phyloP scores from a whole-genome alignment of 495 filamentous ascomycete species.

The Cryomyces antarcticus region DNA sequence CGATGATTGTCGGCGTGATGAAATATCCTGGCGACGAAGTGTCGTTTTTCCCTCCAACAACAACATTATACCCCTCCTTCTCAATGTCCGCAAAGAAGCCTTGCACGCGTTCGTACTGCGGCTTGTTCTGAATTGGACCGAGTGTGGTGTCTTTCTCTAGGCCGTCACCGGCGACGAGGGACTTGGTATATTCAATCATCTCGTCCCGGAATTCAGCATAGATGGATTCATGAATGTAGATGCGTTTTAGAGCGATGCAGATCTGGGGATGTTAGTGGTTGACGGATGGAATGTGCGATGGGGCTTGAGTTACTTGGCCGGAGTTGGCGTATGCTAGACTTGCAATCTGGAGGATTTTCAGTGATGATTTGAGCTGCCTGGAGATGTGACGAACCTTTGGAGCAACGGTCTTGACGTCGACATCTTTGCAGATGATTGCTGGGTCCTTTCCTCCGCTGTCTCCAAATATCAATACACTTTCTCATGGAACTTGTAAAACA shows the following conservation, averaged over 20 bases:
- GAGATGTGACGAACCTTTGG: constrained; percentile 8
- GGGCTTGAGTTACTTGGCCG: constrained; percentile 22
- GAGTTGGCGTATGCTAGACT: constrained; percentile 38
- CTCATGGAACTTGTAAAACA: not conserved
- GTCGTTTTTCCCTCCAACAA: constrained; percentile 21
- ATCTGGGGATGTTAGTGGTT: constrained; percentile 14
- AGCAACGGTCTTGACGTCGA: constrained; percentile 38
- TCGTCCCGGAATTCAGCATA: constrained; percentile 38
- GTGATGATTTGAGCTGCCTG: not conserved
- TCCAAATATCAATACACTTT: not conserved
- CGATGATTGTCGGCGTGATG: constrained; percentile 35
- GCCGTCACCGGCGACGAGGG: constrained; percentile 17
- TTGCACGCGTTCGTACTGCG: constrained; percentile 27
- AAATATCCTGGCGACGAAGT: constrained; percentile 25
- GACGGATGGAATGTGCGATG: no score
- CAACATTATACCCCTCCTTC: constrained; percentile 21
- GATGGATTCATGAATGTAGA: constrained; percentile 49
- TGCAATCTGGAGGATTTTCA: constrained; percentile 22
- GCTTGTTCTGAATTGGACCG: constrained; percentile 33
- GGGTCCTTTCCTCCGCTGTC: constrained; percentile 46
- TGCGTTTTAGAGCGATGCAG: constrained; percentile 41
- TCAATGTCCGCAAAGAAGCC: constrained; percentile 24
- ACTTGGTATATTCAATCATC: constrained; percentile 34
- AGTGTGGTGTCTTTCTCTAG: constrained; percentile 16
- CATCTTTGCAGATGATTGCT: constrained; percentile 42